A percentile compares a stretch with the other conserved stretches of the same genome.
Evolutionary conservation across 345 rosid genomes (phyloP).

Genomic region (Laguncularia racemosa): DNA sequence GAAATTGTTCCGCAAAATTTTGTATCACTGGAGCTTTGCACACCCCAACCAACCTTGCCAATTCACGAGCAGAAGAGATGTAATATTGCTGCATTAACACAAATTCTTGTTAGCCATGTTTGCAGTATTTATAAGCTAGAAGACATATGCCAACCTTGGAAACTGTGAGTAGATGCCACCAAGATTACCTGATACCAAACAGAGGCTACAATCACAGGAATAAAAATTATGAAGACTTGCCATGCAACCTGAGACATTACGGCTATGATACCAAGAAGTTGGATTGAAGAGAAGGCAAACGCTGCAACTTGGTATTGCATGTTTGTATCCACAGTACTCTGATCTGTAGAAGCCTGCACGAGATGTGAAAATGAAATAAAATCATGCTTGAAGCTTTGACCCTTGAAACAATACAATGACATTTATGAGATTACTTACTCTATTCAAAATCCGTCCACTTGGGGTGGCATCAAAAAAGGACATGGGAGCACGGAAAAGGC

Average conservation of each 20-base stretch:
- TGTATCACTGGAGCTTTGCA: slow-evolving; percentile 75
- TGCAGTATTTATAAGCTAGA: too few relatives aligned
- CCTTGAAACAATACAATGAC: neutral
- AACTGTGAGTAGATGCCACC: too few relatives aligned
- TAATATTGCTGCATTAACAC: slow-evolving; percentile 46
- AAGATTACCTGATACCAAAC: slow-evolving; percentile 54
- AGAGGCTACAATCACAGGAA: slow-evolving; percentile 44
- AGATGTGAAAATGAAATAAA: slow-evolving; percentile 3
- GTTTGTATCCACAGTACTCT: slow-evolving; percentile 49
- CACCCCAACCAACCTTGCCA: slow-evolving; percentile 58
- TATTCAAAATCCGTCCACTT: slow-evolving; percentile 51
- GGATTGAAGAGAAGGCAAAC: slow-evolving; percentile 40
- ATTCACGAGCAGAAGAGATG: slow-evolving; percentile 59
- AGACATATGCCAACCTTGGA: too few relatives aligned
- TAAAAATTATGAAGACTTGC: slow-evolving; percentile 47
- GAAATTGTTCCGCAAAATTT: slow-evolving; percentile 67
- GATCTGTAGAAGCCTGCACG: slow-evolving; percentile 70
- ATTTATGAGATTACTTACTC: slow-evolving; percentile 24
- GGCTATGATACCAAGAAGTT: slow-evolving; percentile 47
- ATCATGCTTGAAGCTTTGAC: neutral
- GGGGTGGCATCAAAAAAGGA: slow-evolving; percentile 79
- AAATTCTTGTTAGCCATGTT: too few relatives aligned
- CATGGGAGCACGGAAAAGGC: slow-evolving; percentile 77
- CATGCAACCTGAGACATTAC: slow-evolving; percentile 68
- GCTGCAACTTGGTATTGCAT: slow-evolving; percentile 39